Percentiles rank a stretch among this genome's conserved stretches.
These are phyloP conservation scores for Gracilariopsis chorda DNA, from an alignment of 23 red algal genomes.

Conservation along the genomic window DNA sequence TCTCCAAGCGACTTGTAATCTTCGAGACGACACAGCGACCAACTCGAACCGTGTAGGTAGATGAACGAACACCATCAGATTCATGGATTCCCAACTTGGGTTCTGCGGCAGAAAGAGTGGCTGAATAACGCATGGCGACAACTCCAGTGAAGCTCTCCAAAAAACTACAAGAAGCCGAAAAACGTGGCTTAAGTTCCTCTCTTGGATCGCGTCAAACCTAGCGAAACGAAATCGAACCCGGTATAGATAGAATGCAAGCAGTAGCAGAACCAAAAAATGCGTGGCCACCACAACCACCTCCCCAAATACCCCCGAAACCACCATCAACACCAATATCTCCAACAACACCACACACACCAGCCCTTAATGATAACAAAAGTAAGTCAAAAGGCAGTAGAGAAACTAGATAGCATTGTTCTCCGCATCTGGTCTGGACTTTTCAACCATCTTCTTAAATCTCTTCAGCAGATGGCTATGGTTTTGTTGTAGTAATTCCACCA, in stretches of 20 bases:
- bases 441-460: not conserved
- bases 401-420: too few relatives aligned
- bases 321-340: too few relatives aligned
- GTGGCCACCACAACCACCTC: too few relatives aligned
- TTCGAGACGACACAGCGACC: not conserved
- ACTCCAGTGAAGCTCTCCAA: not conserved
- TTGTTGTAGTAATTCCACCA: not conserved
- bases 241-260: too few relatives aligned
- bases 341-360: too few relatives aligned
- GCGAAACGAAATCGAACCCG: too few relatives aligned
- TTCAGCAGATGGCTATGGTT: not conserved
- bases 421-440: too few relatives aligned
- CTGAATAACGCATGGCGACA: not conserved
- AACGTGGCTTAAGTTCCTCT: not conserved
- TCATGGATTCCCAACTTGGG: not conserved
- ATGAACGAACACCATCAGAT: not conserved
- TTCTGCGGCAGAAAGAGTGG: not conserved
- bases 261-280: too few relatives aligned
- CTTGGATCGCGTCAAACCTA: too few relatives aligned
- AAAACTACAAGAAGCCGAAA: not conserved
- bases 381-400: too few relatives aligned
- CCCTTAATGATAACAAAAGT: too few relatives aligned
- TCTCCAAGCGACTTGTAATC: not conserved
- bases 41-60: not conserved
- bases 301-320: too few relatives aligned